Evolutionary conservation across 805 yeast species (phyloP).

Genomic region (Candida silvatica): DNA sequence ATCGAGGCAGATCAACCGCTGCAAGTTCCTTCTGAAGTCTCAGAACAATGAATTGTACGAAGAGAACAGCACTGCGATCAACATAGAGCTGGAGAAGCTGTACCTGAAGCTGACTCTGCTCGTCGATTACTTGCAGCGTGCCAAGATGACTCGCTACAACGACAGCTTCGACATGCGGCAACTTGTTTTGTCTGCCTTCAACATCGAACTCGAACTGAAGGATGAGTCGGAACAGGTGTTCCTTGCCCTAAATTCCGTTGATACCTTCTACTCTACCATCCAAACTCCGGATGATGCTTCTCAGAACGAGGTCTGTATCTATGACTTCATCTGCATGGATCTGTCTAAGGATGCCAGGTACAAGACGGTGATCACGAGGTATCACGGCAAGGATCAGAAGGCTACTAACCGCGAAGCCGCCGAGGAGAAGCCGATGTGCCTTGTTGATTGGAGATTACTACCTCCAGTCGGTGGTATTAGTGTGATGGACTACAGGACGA

Average conservation of each 20-base stretch:
- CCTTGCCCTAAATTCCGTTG: constrained; percentile 62
- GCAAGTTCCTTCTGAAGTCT: constrained; percentile 12
- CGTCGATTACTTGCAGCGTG: constrained; percentile 20
- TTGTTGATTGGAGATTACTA: constrained; percentile 44
- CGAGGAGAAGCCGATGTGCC: constrained; percentile 24
- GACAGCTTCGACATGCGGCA: constrained; percentile 36
- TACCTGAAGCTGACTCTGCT: constrained; percentile 17
- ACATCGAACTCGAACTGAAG: constrained; percentile 62
- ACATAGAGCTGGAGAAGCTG: constrained; percentile 21
- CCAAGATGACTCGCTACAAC: constrained; percentile 18
- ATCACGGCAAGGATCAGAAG: not conserved
- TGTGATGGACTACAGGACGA: constrained; percentile 40
- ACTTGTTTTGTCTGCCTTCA: constrained; percentile 57
- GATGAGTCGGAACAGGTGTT: constrained; percentile 55
- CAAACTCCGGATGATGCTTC: constrained; percentile 66
- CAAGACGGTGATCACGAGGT: constrained; percentile 55
- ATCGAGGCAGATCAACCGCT: constrained; percentile 14
- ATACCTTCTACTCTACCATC: constrained; percentile 49
- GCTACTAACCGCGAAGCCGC: not conserved
- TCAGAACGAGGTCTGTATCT: constrained; percentile 49
- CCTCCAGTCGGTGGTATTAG: constrained; percentile 60
- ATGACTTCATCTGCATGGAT: constrained; percentile 69
- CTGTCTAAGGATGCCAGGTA: constrained; percentile 47
- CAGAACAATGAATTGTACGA: constrained; percentile 5
- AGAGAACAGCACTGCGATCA: constrained; percentile 9